Evolutionary conservation across 2,329 filamentous ascomycete species (phyloP).

Genomic region (Colletotrichum lini): DNA sequence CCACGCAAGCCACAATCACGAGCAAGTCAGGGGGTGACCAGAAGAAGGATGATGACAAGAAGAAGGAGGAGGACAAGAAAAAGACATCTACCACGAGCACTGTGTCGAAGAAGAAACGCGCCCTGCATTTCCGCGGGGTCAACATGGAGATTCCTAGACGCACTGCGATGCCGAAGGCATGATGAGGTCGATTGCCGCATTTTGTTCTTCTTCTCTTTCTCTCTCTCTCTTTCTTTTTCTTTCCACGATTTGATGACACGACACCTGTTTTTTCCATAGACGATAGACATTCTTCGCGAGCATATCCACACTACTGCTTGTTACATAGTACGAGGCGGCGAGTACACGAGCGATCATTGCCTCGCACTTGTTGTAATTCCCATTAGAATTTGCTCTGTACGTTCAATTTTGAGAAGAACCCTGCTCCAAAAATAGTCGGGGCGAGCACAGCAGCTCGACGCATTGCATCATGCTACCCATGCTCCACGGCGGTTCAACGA

Average conservation of each 20-base stretch:
- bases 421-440: neutral
- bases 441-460: too few relatives aligned
- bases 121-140: constrained; percentile 23
- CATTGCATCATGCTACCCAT: neutral
- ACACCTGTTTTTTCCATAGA: constrained; percentile 3
- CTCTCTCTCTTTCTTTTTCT: neutral
- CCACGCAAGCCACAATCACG: constrained; percentile 17
- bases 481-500: too few relatives aligned
- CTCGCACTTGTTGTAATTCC: neutral
- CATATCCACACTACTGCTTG: neutral
- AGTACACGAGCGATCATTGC: neutral
- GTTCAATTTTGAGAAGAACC: neutral
- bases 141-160: constrained; percentile 31
- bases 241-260: neutral
- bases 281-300: constrained; percentile 9
- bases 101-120: constrained; percentile 20
- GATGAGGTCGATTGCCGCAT: neutral
- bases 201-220: neutral
- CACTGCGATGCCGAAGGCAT: constrained; percentile 18
- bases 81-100: constrained; percentile 7
- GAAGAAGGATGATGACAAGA: constrained; percentile 8
- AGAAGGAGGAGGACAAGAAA: constrained; percentile 27
- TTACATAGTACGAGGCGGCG: neutral
- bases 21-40: constrained; percentile 19
- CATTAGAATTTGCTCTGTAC: neutral